Evolutionary conservation across 495 filamentous ascomycete species (phyloP), one percentile per base, ranked within the genome.

Genomic region (Aspergillus mulundensis): DNA sequence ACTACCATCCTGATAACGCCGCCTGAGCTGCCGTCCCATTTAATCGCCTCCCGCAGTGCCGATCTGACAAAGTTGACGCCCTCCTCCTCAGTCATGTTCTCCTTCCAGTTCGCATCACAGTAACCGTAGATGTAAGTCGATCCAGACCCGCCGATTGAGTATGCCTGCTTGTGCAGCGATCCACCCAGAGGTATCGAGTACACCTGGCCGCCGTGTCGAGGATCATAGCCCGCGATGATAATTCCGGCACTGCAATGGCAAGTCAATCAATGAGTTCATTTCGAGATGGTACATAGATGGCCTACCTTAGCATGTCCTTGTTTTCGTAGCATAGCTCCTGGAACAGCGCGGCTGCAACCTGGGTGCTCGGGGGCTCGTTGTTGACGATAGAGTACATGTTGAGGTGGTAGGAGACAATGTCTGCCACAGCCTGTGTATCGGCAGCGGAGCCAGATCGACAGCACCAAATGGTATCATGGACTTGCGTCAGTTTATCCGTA

Each of bases 91-190:
- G 87, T 88, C 92, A 98, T 97, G 61, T 84, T 83, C 68, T 97
- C 95, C 66, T 82, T 86, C 94, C 94, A 98, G 80, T 98, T 82
- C 48, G 91, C 86, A 71, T 98, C 92, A 69, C 94, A 97, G 77
- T 92, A 97, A 60, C 94, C 94, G 77, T 96, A 97, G 74, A 98
- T 98, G 78, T 97, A 98, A 47, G 94, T 97, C 63, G 93, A 97
- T 14, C 94, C 94, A 8, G 92, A 97, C 49, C 94, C 94, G 61
- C 95, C 93, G 60, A 98, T 98, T 38, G 95, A 82, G 65, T 96
- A 98, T 12, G 91, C 66, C 71, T 97, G 92, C 78, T 96, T 96
- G 84, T 98, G 94, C 58, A 98, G 83, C 24, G 94, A 97, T 51
- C 94, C 95, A 69, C 94, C 95, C 43, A 97, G 80, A 2, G 94